Percentiles rank a stretch among this genome's conserved stretches.
phyloP scores from a whole-genome alignment of 23 red algal species.

The Gracilaria vermiculophylla region DNA sequence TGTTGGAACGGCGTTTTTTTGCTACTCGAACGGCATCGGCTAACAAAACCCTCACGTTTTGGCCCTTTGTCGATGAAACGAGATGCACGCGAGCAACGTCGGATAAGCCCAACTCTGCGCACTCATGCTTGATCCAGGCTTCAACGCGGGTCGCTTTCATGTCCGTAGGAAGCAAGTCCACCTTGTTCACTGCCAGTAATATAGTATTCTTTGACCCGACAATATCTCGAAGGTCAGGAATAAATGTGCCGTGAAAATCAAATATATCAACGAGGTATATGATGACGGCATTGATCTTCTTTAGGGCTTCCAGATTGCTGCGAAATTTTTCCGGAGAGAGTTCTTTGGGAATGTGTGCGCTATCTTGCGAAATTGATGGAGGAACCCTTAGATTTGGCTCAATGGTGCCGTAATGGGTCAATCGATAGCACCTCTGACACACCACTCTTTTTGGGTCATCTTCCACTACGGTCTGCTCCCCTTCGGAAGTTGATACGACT shows the following conservation, averaged over 20 bases:
- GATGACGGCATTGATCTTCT: constrained; percentile 53
- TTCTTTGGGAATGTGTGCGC: background rate
- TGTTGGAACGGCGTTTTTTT: constrained; percentile 34
- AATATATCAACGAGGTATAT: constrained; percentile 97
- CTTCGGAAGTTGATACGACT: background rate
- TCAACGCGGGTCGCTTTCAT: constrained; percentile 68
- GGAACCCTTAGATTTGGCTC: constrained; percentile 48
- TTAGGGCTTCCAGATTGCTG: constrained; percentile 45
- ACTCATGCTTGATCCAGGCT: constrained; percentile 79
- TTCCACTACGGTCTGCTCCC: background rate
- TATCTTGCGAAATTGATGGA: background rate
- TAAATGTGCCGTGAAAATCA: constrained; percentile 87
- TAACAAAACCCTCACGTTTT: constrained; percentile 60
- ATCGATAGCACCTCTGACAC: constrained; percentile 79
- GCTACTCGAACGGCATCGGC: constrained; percentile 58
- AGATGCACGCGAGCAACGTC: constrained; percentile 69
- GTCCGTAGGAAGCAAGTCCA: constrained; percentile 79
- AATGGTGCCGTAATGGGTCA: constrained; percentile 68
- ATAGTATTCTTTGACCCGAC: constrained; percentile 67
- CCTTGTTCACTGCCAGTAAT: constrained; percentile 88
- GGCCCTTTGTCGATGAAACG: constrained; percentile 67
- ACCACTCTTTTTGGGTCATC: constrained; percentile 6
- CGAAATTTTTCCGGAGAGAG: constrained; percentile 79
- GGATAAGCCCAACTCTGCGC: constrained; percentile 45
- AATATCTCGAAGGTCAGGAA: constrained; percentile 71